phyloP scores from a whole-genome alignment of 2,329 filamentous ascomycete species.

The Fusarium setosum region DNA sequence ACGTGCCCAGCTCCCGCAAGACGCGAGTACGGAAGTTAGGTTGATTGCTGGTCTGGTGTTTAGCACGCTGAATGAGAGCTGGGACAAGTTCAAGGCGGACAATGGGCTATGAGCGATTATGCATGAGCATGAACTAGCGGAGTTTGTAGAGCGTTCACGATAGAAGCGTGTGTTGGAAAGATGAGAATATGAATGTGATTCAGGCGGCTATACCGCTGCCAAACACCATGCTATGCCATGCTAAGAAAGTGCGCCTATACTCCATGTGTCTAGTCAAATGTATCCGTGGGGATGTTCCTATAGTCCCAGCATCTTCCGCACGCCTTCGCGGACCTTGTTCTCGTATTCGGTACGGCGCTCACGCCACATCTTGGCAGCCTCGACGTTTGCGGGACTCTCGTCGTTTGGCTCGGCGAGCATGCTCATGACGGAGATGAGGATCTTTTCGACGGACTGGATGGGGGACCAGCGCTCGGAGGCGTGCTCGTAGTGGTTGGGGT shows the following conservation, averaged over 20 bases:
- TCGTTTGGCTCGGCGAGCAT: constrained; percentile 98
- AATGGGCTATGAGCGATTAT: constrained; percentile 65
- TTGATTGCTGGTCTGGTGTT: constrained; percentile 76
- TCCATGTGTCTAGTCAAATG: constrained; percentile 28
- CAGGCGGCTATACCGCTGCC: constrained; percentile 34
- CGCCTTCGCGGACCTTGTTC: constrained; percentile 83
- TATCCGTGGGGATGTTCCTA: constrained; percentile 52
- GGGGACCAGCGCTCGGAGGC: constrained; percentile 96
- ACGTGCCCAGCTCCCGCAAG: constrained; percentile 66
- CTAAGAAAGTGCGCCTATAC: constrained; percentile 39
- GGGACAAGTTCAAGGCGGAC: constrained; percentile 79
- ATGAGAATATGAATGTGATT: constrained; percentile 40
- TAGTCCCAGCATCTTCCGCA: constrained; percentile 81
- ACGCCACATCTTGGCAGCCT: constrained; percentile 96
- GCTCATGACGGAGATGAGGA: constrained; percentile 95
- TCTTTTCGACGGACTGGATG: constrained; percentile 98
- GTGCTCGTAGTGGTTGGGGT: constrained; percentile 98
- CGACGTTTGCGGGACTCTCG: constrained; percentile 95
- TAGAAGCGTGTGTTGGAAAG: constrained; percentile 34
- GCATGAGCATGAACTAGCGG: constrained; percentile 31
- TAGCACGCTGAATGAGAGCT: constrained; percentile 76
- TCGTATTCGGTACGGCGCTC: constrained; percentile 88
- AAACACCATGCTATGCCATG: constrained; percentile 44
- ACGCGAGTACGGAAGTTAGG: constrained; percentile 72
- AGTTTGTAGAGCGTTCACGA: constrained; percentile 42